These are phyloP conservation scores for Termitomyces sp. DNA, from an alignment of 768 basidiomycete species.

Conservation along the genomic window DNA sequence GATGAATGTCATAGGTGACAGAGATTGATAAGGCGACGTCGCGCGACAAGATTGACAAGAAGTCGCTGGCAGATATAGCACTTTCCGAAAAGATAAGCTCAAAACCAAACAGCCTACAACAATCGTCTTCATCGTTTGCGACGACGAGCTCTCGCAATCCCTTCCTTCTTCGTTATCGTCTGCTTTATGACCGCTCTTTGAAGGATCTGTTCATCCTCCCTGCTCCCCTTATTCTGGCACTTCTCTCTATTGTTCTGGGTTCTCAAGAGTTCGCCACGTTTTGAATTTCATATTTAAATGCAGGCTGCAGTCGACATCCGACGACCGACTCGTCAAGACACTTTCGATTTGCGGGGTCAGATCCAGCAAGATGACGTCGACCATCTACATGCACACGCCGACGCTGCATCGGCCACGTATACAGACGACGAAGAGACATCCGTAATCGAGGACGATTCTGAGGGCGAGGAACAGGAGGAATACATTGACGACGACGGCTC, in stretches of 20 bases:
- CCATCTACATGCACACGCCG: constrained; percentile 39
- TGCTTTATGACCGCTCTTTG: constrained; percentile 1
- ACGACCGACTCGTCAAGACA: constrained; percentile 45
- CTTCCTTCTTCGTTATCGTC: not conserved
- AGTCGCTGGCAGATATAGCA: too few relatives aligned
- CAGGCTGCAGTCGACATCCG: constrained; percentile 23
- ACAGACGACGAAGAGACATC: constrained; percentile 75
- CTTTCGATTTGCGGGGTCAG: constrained; percentile 70
- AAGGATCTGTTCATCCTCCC: not conserved
- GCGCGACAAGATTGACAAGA: too few relatives aligned
- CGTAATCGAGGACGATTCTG: constrained; percentile 82
- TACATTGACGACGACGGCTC: constrained; percentile 73
- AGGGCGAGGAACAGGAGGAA: constrained; percentile 68
- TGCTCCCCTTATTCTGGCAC: not conserved
- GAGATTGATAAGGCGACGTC: not conserved
- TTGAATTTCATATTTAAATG: constrained; percentile 1
- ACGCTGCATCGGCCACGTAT: constrained; percentile 40
- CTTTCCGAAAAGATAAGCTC: not conserved
- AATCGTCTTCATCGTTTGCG: not conserved
- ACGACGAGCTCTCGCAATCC: not conserved
- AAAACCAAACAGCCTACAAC: not conserved
- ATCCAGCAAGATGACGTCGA: constrained; percentile 47
- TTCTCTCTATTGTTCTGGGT: not conserved
- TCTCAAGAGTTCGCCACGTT: not conserved
- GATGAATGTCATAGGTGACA: too few relatives aligned